These are phyloP conservation scores for Verbena officinalis DNA, from an alignment of 257 asterid species.

Conservation along the genomic window DNA sequence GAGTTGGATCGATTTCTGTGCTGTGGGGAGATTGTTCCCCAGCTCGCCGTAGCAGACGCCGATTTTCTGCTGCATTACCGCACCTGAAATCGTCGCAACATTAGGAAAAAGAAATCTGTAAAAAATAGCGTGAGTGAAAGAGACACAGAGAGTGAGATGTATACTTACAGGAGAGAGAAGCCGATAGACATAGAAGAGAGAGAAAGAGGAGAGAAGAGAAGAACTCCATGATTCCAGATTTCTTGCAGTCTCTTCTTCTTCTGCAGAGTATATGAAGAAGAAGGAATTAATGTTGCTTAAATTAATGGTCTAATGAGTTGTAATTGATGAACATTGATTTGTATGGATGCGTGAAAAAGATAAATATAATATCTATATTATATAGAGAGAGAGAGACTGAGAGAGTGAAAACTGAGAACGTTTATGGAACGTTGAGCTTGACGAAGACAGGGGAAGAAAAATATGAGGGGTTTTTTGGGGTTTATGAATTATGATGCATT, in stretches of 20 bases:
- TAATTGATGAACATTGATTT: slow-evolving; percentile 12
- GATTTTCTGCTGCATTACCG: slow-evolving; percentile 46
- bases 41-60: slow-evolving; percentile 94
- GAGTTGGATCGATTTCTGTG: slow-evolving; percentile 54
- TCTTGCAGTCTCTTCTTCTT: slow-evolving; percentile 8
- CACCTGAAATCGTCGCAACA: slow-evolving; percentile 45
- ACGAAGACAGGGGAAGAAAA: slow-evolving; percentile 26
- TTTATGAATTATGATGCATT: background rate
- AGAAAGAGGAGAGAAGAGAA: slow-evolving; percentile 27
- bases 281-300: background rate
- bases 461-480: background rate
- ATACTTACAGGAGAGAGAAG: slow-evolving; percentile 40
- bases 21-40: slow-evolving; percentile 80
- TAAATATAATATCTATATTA: no score
- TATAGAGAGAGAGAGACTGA: slow-evolving; percentile 1
- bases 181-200: slow-evolving; percentile 27
- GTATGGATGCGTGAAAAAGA: slow-evolving; percentile 12
- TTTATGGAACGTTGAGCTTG: slow-evolving; percentile 33
- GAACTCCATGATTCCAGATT: slow-evolving; percentile 31
- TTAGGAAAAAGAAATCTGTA: background rate
- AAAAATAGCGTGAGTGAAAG: no score
- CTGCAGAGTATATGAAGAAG: slow-evolving; percentile 5
- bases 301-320: background rate
- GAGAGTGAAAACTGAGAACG: slow-evolving; percentile 18
- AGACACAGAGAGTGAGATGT: background rate